phyloP scores from a whole-genome alignment of 2,329 filamentous ascomycete species.

The Conoideocrella luteorostrata region DNA sequence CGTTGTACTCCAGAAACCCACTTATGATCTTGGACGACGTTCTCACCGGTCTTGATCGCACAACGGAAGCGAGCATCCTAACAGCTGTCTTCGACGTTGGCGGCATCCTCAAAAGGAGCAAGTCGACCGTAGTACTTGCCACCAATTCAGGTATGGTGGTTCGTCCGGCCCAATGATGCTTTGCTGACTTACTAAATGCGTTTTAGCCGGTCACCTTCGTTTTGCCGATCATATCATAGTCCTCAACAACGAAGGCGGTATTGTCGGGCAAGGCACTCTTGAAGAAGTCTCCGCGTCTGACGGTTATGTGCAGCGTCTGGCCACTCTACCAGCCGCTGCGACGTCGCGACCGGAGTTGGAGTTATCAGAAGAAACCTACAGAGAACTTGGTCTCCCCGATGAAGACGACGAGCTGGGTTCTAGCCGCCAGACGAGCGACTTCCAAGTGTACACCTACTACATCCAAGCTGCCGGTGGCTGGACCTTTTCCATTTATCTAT shows the following conservation, averaged over 20 bases:
- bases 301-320: conserved; percentile 7
- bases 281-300: conserved; percentile 8
- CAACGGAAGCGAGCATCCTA: conserved; percentile 32
- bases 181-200: background rate
- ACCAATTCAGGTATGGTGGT: conserved; percentile 18
- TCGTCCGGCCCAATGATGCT: background rate
- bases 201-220: conserved; percentile 15
- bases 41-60: conserved; percentile 27
- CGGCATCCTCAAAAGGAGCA: conserved; percentile 22
- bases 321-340: conserved; percentile 1
- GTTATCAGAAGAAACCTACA: conserved; percentile 12
- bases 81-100: conserved; percentile 25
- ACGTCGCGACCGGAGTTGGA: conserved; percentile 7
- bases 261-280: conserved; percentile 16
- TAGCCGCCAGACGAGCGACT: conserved; percentile 12
- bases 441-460: conserved; percentile 15
- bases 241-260: conserved; percentile 15
- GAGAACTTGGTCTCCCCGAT: conserved; percentile 12
- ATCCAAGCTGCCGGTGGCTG: conserved; percentile 13
- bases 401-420: conserved; percentile 11
- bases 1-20: conserved; percentile 16
- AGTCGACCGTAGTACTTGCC: conserved; percentile 19
- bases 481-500: conserved; percentile 11
- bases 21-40: conserved; percentile 27
- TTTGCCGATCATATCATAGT: conserved; percentile 19